Evolutionary conservation across 1,139 yeast genomes (phyloP).

Genomic region (Hemisphaericaspora xylofermentans): DNA sequence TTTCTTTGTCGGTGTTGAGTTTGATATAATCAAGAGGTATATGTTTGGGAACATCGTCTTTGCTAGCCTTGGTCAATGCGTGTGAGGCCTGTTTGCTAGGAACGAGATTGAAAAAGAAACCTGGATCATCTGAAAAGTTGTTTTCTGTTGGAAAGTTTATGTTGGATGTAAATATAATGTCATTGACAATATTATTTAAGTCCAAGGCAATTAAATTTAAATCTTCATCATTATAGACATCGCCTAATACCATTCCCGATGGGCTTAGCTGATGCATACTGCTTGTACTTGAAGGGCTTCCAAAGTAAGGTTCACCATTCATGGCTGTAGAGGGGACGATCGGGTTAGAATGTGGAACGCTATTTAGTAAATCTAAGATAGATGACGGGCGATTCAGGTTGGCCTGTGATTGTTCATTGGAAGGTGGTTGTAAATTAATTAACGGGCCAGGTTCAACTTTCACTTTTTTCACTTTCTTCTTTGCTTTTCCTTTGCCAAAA

Average conservation of each 20-base stretch:
- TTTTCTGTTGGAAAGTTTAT: slow-evolving; percentile 6
- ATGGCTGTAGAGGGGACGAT: background rate
- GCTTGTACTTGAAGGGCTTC: background rate
- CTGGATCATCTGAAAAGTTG: slow-evolving; percentile 5
- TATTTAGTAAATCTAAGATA: slow-evolving; percentile 2
- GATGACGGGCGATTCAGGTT: background rate
- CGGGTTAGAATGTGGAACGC: background rate
- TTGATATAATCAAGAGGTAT: slow-evolving; percentile 23
- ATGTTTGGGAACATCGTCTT: slow-evolving; percentile 22
- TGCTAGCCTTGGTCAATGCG: background rate
- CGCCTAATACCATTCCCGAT: slow-evolving; percentile 10
- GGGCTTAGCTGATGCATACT: slow-evolving; percentile 4
- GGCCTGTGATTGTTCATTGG: slow-evolving; percentile 13
- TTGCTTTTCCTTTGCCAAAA: slow-evolving; percentile 8
- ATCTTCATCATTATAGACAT: slow-evolving; percentile 24
- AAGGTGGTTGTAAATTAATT: slow-evolving; percentile 7
- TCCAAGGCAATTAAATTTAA: slow-evolving; percentile 32
- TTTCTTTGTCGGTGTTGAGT: slow-evolving; percentile 36
- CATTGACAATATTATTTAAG: slow-evolving; percentile 33
- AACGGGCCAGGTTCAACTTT: slow-evolving; percentile 1
- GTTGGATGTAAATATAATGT: slow-evolving; percentile 29
- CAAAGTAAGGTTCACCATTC: background rate
- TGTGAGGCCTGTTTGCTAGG: slow-evolving; percentile 1
- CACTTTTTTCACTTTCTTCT: slow-evolving; percentile 6
- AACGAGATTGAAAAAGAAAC: slow-evolving; percentile 9